A percentile compares a stretch with the other conserved stretches of the same genome.
phyloP scores from a whole-genome alignment of 306 rosid species.

The Oemleria cerasiformis region DNA sequence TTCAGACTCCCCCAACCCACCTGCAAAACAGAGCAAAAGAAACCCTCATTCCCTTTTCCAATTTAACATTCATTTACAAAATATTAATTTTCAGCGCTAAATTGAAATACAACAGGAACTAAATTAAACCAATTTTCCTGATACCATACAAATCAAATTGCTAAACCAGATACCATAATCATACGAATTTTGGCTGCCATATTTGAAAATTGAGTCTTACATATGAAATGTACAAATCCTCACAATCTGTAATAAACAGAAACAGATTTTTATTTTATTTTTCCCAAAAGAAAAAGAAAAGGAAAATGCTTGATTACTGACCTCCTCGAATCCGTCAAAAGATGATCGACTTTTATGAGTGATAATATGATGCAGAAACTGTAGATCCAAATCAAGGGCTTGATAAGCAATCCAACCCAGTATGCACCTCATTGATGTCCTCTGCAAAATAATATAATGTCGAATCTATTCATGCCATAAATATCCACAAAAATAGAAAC shows the following conservation, averaged over 20 bases:
- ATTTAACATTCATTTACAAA: too few relatives aligned
- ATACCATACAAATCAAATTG: too few relatives aligned
- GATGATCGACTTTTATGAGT: slow-evolving; percentile 29
- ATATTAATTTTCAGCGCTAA: too few relatives aligned
- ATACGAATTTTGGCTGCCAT: too few relatives aligned
- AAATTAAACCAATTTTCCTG: too few relatives aligned
- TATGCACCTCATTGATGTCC: slow-evolving; percentile 43
- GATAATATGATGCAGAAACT: slow-evolving; percentile 27
- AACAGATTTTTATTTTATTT: not conserved
- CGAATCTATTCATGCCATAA: not conserved
- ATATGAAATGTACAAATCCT: not conserved
- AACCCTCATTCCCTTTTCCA: not conserved
- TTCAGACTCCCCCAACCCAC: slow-evolving; percentile 35
- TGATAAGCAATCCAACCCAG: slow-evolving; percentile 43
- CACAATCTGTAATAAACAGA: not conserved
- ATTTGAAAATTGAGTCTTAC: too few relatives aligned
- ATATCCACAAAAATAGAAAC: slow-evolving; percentile 7
- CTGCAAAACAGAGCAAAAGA: slow-evolving; percentile 25
- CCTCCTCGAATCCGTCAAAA: slow-evolving; percentile 36
- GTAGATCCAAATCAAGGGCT: slow-evolving; percentile 46
- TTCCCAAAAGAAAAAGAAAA: not conserved
- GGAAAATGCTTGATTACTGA: not conserved
- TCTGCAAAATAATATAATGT: slow-evolving; percentile 11
- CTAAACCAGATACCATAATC: too few relatives aligned
- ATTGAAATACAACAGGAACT: too few relatives aligned